Conservation (phyloP, 176 grass and related monocot genomes). For the Musa beccarii region DNA sequence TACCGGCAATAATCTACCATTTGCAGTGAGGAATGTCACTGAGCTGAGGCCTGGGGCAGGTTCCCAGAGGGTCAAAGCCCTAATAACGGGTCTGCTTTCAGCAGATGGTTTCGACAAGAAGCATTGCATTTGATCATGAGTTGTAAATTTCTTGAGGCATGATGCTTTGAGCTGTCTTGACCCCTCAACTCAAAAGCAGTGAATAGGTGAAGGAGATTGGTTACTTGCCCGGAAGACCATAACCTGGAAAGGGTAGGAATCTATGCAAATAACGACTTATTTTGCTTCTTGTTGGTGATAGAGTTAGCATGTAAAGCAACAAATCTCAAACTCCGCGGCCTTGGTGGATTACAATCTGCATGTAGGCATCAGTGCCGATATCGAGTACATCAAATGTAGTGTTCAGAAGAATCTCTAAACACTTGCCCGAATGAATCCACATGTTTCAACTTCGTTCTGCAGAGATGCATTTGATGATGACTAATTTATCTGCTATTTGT, state of each 20-base stretch:
- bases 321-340: neutral
- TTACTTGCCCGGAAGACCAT: too few species aligned
- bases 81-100: slow-evolving; percentile 51
- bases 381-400: neutral
- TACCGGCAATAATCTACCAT: slow-evolving; percentile 23
- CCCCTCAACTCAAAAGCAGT: slow-evolving; percentile 7
- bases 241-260: neutral
- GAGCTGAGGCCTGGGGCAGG: slow-evolving; percentile 65
- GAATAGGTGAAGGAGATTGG: slow-evolving; percentile 17
- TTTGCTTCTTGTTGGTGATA: neutral
- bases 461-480: too few species aligned
- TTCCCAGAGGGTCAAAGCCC: slow-evolving; percentile 56
- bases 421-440: too few species aligned
- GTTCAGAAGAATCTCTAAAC: neutral
- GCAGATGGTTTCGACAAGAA: slow-evolving; percentile 67
- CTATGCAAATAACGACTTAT: slow-evolving; percentile 3
- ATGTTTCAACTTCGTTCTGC: too few species aligned
- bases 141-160: neutral
- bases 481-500: too few species aligned
- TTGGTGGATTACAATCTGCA: neutral
- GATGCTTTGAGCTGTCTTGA: slow-evolving; percentile 2
- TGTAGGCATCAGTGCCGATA: neutral
- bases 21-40: slow-evolving; percentile 35
- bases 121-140: slow-evolving; percentile 61
- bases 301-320: neutral